phyloP scores from a whole-genome alignment of 2,329 filamentous ascomycete genomes.

The Fusarium anguioides region DNA sequence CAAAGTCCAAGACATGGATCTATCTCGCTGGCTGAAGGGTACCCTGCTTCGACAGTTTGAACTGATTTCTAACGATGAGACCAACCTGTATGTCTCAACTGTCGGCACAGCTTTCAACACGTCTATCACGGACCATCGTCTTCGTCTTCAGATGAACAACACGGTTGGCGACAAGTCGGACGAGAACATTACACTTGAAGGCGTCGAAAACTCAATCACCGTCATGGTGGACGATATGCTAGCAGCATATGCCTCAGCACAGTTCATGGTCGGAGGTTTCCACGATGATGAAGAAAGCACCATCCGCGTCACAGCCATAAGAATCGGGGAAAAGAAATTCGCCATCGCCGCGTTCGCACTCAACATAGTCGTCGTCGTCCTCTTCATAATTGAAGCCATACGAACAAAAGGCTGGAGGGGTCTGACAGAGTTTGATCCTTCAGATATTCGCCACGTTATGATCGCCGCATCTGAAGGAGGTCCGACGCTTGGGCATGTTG shows the following conservation, averaged over 20 bases:
- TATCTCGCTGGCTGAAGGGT: constrained; percentile 5
- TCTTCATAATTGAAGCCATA: constrained; percentile 21
- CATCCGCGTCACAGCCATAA: too few relatives aligned
- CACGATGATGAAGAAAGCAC: neutral
- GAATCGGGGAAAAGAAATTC: constrained; percentile 18
- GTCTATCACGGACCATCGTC: constrained; percentile 40
- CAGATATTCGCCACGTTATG: constrained; percentile 26
- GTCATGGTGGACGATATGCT: constrained; percentile 6
- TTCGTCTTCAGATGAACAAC: constrained; percentile 15
- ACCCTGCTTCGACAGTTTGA: constrained; percentile 49
- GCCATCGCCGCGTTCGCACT: constrained; percentile 15
- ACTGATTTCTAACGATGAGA: constrained; percentile 52
- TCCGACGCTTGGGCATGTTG: neutral
- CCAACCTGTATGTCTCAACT: constrained; percentile 51
- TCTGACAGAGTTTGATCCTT: constrained; percentile 26
- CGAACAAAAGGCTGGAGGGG: constrained; percentile 34
- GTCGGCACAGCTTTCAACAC: constrained; percentile 51
- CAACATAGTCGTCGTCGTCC: neutral
- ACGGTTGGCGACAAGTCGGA: neutral
- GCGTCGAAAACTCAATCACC: neutral
- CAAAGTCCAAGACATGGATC: constrained; percentile 3
- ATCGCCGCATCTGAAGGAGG: constrained; percentile 22
- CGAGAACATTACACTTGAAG: neutral
- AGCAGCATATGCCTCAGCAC: neutral
- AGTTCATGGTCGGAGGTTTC: constrained; percentile 6